Base-by-base conservation (phyloP, 805 yeast species). In the Jamesozyma lodderae region DNA sequence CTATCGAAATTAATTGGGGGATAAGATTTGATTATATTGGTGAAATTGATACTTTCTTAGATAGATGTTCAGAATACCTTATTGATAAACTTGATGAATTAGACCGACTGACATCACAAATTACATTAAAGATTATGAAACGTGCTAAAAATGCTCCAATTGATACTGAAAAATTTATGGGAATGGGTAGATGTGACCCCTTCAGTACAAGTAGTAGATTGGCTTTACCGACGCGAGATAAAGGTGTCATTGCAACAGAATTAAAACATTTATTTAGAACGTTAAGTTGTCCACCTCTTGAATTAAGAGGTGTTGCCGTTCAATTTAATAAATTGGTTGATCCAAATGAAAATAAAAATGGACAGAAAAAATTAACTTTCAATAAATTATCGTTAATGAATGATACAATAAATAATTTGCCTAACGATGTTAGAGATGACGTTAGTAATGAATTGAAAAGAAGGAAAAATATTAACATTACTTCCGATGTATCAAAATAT, bases 1-100 rank as follows among this genome's bases (percentile, higher is more conserved):
- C 95, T 0, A 81, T 87, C 4, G 97, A 90, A 53, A 80, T 90
- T 20, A 84, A 86, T 44, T 90, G 86, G 80, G 97, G 96, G 0
- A 82, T 90, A 1, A 55, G 97, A 34, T 81, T 88, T 46, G 72
- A 75, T 23, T 64, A 63, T 1, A 64, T 71, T 22, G 55, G 59
- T 0, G 85, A 90, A 52, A 73, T 81, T 18, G 88, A 81, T 44
- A 46, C 39, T 4, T 92, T 90, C 51, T 52, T 85, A 8, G 61
- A 66, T 25, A 61, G 72, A 15, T 60, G 87, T 34, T 66, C 81
- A 1, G 59, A 61, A 22, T 95, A 86, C 50, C 52, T 92, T 35
- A 62, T 69, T 35, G 44, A 59, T 0, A 66, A 94, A 37, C 52
- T 87, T 39, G 43, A 58, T 1, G 67, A 63, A 14, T 48, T 75